These are phyloP conservation scores for Fonsecaea erecta DNA, from an alignment of 2,329 filamentous ascomycete species.

Conservation along the genomic window DNA sequence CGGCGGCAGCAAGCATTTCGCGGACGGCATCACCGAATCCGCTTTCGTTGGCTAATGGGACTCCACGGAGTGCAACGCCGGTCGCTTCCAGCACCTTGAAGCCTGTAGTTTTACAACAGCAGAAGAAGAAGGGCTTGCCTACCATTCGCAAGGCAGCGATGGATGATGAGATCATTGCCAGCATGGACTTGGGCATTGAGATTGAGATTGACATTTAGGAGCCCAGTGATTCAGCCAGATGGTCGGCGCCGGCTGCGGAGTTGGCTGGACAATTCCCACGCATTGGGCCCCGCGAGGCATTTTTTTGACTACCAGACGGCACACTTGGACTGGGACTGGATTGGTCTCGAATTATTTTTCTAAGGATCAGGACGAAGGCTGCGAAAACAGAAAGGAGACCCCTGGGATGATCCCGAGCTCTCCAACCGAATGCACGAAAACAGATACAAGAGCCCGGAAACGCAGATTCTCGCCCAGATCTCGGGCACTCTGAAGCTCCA, in stretches of 20 bases:
- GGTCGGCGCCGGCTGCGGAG: not conserved
- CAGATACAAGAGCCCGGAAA: not conserved
- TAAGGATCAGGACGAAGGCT: not conserved
- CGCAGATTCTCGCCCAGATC: not conserved
- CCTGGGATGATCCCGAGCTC: not conserved
- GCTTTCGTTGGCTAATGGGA: conserved; percentile 27
- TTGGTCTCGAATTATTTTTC: not conserved
- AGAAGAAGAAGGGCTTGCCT: conserved; percentile 58
- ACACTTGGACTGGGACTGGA: not conserved
- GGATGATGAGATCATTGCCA: conserved; percentile 91
- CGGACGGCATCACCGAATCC: conserved; percentile 42
- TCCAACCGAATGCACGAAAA: not conserved
- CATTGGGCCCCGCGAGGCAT: not conserved
- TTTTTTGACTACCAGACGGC: not conserved
- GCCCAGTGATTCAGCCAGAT: not conserved
- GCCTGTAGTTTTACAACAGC: conserved; percentile 37
- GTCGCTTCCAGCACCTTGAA: conserved; percentile 24
- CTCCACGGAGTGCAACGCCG: conserved; percentile 31
- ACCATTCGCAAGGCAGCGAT: conserved; percentile 77
- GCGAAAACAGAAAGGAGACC: not conserved
- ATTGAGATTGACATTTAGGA: conserved; percentile 67
- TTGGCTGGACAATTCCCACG: not conserved
- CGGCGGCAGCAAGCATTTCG: conserved; percentile 38
- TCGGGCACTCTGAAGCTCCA: not conserved
- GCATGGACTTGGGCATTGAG: conserved; percentile 88